These are phyloP conservation scores for Epichloe elymi DNA, from an alignment of 2,329 filamentous ascomycete genomes.

Conservation along the genomic window DNA sequence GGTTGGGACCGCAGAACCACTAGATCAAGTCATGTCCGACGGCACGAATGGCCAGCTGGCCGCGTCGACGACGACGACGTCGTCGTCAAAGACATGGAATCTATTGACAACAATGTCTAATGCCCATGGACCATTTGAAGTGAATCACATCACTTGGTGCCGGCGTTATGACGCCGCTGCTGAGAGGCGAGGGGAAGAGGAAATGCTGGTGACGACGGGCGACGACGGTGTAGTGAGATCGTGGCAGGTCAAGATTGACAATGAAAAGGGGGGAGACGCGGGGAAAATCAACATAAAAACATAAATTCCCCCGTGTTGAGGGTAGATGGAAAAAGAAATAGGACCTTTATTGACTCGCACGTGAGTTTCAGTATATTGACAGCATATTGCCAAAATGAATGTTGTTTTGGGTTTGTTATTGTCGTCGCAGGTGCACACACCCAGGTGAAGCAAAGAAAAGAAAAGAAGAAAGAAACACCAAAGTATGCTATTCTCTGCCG, in stretches of 20 bases:
- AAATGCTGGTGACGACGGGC: slow-evolving; percentile 81
- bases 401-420: too few species aligned
- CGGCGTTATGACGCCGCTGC: slow-evolving; percentile 55
- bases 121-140: slow-evolving; percentile 82
- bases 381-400: not conserved
- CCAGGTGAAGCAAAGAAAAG: not conserved
- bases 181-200: slow-evolving; percentile 47
- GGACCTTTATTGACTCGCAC: not conserved
- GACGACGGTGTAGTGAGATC: slow-evolving; percentile 82
- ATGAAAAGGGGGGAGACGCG: not conserved
- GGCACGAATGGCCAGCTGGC: not conserved
- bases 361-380: not conserved
- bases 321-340: not conserved
- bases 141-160: slow-evolving; percentile 89
- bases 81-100: slow-evolving; percentile 39
- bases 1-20: too few species aligned
- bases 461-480: not conserved
- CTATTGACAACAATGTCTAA: slow-evolving; percentile 55
- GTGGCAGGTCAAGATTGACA: slow-evolving; percentile 46
- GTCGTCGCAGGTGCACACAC: too few species aligned
- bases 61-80: slow-evolving; percentile 24
- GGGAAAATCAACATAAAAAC: not conserved
- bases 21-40: slow-evolving; percentile 8
- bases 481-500: slow-evolving; percentile 5
- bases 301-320: not conserved